Conservation (phyloP, 2,329 filamentous ascomycete genomes). For the Fusarium agapanthi region DNA sequence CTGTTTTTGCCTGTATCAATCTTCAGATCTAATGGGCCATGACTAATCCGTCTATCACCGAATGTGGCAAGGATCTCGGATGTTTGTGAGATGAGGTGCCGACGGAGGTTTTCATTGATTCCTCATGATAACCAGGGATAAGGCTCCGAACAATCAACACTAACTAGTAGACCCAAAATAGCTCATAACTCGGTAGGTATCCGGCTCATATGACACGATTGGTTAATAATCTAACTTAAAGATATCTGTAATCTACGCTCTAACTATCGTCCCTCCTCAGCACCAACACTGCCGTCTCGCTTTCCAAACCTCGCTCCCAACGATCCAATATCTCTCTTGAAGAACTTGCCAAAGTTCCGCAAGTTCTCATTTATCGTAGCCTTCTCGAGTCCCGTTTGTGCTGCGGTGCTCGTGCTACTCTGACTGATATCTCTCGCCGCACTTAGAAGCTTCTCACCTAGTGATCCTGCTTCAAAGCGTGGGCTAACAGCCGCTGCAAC, state of each 20-base stretch:
- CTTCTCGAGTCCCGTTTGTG: conserved; percentile 60
- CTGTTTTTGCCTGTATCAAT: conserved; percentile 27
- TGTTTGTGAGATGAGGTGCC: neutral
- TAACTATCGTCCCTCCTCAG: conserved; percentile 38
- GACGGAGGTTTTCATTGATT: conserved; percentile 23
- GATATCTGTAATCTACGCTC: neutral
- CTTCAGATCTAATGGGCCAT: neutral
- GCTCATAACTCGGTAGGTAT: neutral
- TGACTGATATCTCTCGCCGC: conserved; percentile 87
- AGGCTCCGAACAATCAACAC: neutral
- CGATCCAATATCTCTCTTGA: conserved; percentile 84
- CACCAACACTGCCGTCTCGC: conserved; percentile 55
- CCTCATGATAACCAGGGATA: conserved; percentile 29
- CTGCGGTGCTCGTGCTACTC: conserved; percentile 45
- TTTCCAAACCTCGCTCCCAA: conserved; percentile 78
- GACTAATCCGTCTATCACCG: conserved; percentile 8
- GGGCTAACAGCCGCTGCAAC: conserved; percentile 53
- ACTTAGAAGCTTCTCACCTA: conserved; percentile 89
- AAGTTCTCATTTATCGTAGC: conserved; percentile 90
- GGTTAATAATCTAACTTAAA: neutral
- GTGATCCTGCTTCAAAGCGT: conserved; percentile 80
- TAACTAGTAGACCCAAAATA: neutral
- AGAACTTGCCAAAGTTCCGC: conserved; percentile 96
- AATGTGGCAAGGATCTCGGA: neutral
- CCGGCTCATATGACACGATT: neutral